Percentiles rank a stretch among this genome's conserved stretches.
phyloP scores from a whole-genome alignment of 192 early-diverging fungal species.

The Rhizophagus sp. region DNA sequence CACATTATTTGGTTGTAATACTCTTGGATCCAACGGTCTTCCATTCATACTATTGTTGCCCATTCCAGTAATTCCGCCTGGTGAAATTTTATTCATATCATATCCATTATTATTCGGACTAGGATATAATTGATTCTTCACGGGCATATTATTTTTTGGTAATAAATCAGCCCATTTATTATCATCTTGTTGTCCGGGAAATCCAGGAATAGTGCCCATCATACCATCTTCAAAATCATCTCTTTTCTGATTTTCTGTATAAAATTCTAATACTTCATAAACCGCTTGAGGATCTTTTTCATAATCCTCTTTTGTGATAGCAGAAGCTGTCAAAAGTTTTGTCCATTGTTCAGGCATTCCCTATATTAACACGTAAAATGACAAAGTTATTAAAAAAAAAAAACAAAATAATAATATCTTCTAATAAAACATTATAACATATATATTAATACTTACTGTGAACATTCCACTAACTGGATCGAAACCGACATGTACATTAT shows the following conservation, averaged over 20 bases:
- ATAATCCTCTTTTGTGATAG: constrained; percentile 97
- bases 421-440: not conserved
- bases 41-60: not conserved
- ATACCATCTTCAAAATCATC: constrained; percentile 49
- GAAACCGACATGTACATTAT: constrained; percentile 79
- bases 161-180: constrained; percentile 63
- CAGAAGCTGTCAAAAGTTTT: constrained; percentile 86
- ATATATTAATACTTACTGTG: constrained; percentile 44
- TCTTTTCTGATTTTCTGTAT: constrained; percentile 79
- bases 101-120: constrained; percentile 38
- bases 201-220: constrained; percentile 25
- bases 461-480: constrained; percentile 62
- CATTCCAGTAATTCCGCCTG: not conserved
- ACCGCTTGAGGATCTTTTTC: constrained; percentile 98
- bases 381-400: no score
- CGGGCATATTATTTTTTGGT: constrained; percentile 42
- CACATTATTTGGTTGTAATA: not conserved
- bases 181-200: constrained; percentile 47
- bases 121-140: constrained; percentile 29
- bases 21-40: not conserved
- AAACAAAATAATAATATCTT: no score
- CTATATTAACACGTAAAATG: constrained; percentile 35
- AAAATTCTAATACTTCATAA: constrained; percentile 96
- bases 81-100: constrained; percentile 34
- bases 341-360: constrained; percentile 97